Evolutionary conservation across 371 early-diverging fungal species (phyloP), one percentile per base, ranked within the genome.

Genomic region (Coemansia sp.): DNA sequence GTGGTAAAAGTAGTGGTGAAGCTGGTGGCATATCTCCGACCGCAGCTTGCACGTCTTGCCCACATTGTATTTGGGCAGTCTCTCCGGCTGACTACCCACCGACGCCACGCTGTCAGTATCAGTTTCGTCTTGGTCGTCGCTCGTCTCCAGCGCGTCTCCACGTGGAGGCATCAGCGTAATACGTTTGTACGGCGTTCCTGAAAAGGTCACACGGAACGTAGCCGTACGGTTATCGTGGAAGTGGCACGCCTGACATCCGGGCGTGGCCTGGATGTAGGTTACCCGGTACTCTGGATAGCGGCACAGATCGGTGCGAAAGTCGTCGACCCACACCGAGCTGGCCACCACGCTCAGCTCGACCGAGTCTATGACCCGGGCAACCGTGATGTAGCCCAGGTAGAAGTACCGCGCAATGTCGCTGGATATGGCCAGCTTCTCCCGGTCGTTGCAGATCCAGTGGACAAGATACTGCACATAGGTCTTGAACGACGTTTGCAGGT

Each of bases 171-270:
- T 48, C 35, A 75, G 63, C 26, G 38, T 55, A 7, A n/a, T 34
- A 20, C 72, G 66, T 9, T 57, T 52, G 41, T 75, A 75, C 5
- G 71, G 61, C 0, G 55, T 53, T 16, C 76, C 76, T 0, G 57
- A 59, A 14, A 69, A 51, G 2, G 55, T 48, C 8, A 62, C 57
- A n/a, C 61, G 53, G 32, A 73, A 62, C 1, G 67, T 68, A 6
- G 63, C 68, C 14, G 67, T 67, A 6, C 76, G 63, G 32, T 64
- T 65, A 10, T 57, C 30, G 26, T 47, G 67, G n/a, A 74, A 80
- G 36, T 58, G 64, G 16, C 76, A 75, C 7, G 76, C 76, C 9
- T 75, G 67, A 48, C 76, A 75, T 31, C 76, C 76, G 4, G 59
- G 72, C 5, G 53, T 31, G 6, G 60, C 61, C 4, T 16, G 1